These are phyloP conservation scores for Suillus alpinus DNA, from an alignment of 768 basidiomycete species.

Conservation along the genomic window DNA sequence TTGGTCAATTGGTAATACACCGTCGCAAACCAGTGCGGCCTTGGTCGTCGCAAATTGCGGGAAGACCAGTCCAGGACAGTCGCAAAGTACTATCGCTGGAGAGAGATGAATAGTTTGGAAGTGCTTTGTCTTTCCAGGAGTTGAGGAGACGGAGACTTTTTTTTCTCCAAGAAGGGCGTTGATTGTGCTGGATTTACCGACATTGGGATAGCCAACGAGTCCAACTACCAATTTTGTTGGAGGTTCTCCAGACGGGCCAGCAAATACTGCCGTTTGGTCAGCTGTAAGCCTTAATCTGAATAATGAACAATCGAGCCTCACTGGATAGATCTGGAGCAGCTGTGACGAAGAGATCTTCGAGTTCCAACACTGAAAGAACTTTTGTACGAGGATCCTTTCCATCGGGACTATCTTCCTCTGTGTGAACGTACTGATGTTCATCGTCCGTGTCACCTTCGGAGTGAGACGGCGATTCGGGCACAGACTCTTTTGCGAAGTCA, in stretches of 20 bases:
- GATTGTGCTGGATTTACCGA: constrained; percentile 97
- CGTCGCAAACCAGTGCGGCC: constrained; percentile 94
- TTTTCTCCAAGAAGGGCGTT: constrained; percentile 95
- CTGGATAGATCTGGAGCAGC: constrained; percentile 71
- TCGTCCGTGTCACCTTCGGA: constrained; percentile 30
- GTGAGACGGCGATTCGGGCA: constrained; percentile 21
- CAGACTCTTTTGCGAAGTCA: constrained; percentile 24
- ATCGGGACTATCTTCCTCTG: constrained; percentile 52
- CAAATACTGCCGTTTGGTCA: constrained; percentile 49
- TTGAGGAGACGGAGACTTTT: constrained; percentile 97
- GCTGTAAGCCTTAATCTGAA: not conserved
- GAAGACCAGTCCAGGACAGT: constrained; percentile 97
- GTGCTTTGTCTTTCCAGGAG: constrained; percentile 98
- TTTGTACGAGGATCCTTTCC: constrained; percentile 63
- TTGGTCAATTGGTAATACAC: constrained; percentile 96
- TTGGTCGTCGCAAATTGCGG: constrained; percentile 98
- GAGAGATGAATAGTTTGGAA: constrained; percentile 98
- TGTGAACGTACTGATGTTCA: constrained; percentile 47
- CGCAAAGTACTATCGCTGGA: constrained; percentile 81
- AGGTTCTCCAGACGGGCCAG: constrained; percentile 50
- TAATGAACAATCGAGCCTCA: constrained; percentile 30
- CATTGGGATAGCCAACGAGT: constrained; percentile 97
- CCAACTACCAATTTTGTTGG: constrained; percentile 75
- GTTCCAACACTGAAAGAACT: constrained; percentile 81
- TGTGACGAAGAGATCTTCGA: constrained; percentile 78